phyloP scores from a whole-genome alignment of 768 basidiomycete genomes.

The Naematelia aurantialba region DNA sequence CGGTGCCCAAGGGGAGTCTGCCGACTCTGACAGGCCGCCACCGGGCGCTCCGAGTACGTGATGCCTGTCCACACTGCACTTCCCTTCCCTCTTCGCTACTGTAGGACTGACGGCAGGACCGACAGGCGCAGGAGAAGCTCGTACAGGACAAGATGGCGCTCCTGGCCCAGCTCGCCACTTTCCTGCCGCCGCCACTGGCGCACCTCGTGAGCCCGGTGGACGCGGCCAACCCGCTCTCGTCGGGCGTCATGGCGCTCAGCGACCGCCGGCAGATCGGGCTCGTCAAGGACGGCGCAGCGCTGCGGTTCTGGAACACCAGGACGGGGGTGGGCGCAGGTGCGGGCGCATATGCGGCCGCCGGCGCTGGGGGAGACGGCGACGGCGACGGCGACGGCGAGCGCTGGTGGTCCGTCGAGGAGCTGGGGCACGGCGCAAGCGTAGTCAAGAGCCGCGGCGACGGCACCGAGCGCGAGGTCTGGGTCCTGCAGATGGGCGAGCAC shows the following conservation, averaged over 20 bases:
- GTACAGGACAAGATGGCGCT: slow-evolving; percentile 28
- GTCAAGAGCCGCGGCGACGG: slow-evolving; percentile 24
- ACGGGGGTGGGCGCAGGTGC: background rate
- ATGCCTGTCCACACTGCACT: background rate
- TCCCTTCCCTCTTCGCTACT: background rate
- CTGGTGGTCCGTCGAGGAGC: slow-evolving; percentile 43
- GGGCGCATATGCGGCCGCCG: slow-evolving; percentile 2
- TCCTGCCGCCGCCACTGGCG: slow-evolving; percentile 39
- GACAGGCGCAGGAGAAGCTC: slow-evolving; percentile 28
- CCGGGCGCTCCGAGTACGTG: slow-evolving; percentile 37
- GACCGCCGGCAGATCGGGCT: slow-evolving; percentile 7
- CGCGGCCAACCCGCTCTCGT: slow-evolving; percentile 5
- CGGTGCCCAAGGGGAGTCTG: slow-evolving; percentile 37
- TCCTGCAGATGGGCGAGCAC: slow-evolving; percentile 20
- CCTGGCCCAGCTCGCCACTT: slow-evolving; percentile 32
- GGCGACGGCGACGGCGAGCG: slow-evolving; percentile 19
- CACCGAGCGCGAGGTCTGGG: slow-evolving; percentile 38
- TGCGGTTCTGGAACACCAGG: slow-evolving; percentile 22
- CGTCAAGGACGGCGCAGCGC: slow-evolving; percentile 9
- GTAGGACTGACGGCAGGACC: background rate
- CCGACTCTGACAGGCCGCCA: slow-evolving; percentile 42
- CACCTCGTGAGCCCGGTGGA: slow-evolving; percentile 17
- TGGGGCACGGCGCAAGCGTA: slow-evolving; percentile 41
- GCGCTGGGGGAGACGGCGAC: slow-evolving; percentile 5
- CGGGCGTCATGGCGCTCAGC: background rate